Evolutionary conservation across 1,139 yeast genomes (phyloP).

Genomic region (Meyerozyma athensensis): DNA sequence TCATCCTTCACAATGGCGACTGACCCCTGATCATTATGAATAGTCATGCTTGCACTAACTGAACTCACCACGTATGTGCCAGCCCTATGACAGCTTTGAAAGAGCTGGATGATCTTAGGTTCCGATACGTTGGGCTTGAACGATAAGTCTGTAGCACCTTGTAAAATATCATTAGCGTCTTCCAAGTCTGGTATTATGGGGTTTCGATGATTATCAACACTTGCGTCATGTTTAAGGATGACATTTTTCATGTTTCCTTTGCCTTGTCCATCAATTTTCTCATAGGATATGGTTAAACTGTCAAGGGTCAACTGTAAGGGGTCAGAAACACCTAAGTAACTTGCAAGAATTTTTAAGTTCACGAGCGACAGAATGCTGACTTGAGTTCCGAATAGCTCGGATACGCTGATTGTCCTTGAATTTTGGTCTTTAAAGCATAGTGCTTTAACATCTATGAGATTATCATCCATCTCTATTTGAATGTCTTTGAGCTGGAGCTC

Average conservation of each 20-base stretch:
- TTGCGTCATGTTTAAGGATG: conserved; percentile 5
- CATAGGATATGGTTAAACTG: conserved; percentile 7
- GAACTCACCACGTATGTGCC: conserved; percentile 21
- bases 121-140: neutral
- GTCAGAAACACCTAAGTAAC: neutral
- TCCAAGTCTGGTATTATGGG: neutral
- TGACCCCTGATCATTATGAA: conserved; percentile 4
- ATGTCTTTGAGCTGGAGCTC: neutral
- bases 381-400: neutral
- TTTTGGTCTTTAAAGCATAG: neutral
- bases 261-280: neutral
- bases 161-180: neutral
- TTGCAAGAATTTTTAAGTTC: neutral
- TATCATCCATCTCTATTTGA: neutral
- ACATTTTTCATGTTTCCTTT: conserved; percentile 6
- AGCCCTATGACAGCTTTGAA: conserved; percentile 19
- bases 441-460: neutral
- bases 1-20: conserved; percentile 12
- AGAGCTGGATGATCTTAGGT: conserved; percentile 20
- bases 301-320: conserved; percentile 9
- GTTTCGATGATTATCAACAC: conserved; percentile 3
- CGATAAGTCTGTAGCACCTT: neutral
- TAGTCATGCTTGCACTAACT: conserved; percentile 9
- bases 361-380: neutral
- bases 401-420: neutral